Conservation (phyloP, 179 eudicot species). For the Beta corolliflora region DNA sequence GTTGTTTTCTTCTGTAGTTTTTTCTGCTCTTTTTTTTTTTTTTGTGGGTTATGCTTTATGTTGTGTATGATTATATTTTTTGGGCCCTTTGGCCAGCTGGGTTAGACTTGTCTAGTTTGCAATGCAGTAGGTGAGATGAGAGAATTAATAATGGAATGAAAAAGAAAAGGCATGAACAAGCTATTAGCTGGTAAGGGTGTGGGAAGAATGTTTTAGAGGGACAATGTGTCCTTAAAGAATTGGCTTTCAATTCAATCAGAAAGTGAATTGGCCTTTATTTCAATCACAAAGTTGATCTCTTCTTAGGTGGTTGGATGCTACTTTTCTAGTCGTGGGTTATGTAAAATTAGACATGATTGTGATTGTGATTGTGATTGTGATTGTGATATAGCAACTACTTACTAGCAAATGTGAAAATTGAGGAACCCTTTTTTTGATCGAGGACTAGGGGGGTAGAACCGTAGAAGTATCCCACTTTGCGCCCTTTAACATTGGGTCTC, state of each 20-base stretch:
- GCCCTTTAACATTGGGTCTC: background rate
- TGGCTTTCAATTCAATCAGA: too few species aligned
- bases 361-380: background rate
- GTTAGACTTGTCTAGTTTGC: constrained; percentile 2
- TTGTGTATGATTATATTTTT: background rate
- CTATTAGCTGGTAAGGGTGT: constrained; percentile 8
- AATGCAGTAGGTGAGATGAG: background rate
- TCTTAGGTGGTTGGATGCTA: background rate
- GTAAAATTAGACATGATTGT: background rate
- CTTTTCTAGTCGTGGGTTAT: background rate
- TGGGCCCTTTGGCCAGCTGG: constrained; percentile 6
- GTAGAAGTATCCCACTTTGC: background rate
- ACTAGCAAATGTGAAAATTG: background rate
- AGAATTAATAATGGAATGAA: constrained; percentile 10
- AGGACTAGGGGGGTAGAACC: background rate
- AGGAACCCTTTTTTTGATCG: background rate
- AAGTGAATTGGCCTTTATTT: background rate
- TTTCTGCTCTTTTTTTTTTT: background rate
- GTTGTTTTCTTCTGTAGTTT: background rate
- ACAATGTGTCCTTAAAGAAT: constrained; percentile 18
- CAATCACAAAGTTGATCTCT: background rate
- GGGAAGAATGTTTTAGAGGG: constrained; percentile 17
- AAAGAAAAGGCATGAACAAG: background rate
- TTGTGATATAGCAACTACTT: background rate
- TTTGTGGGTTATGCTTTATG: background rate